Conservation (phyloP, 345 rosid species). For the Moricandia moricandioides region DNA sequence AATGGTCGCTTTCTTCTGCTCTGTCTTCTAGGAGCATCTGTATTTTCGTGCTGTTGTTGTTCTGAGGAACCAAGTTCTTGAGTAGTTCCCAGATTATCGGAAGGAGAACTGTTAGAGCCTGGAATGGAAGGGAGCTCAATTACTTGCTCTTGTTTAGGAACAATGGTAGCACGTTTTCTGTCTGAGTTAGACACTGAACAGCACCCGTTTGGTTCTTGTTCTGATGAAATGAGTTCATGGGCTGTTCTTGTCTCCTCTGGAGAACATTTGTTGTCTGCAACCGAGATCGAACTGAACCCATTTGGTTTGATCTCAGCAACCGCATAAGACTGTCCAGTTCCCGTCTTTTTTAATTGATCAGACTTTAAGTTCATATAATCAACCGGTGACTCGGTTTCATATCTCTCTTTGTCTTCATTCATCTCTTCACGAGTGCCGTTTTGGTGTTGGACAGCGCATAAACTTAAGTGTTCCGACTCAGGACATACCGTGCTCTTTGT, state of each 20-base stretch:
- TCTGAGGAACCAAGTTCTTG: constrained; percentile 23
- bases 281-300: too few relatives aligned
- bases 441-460: constrained; percentile 16
- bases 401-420: constrained; percentile 23
- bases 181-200: constrained; percentile 15
- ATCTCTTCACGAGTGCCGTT: constrained; percentile 19
- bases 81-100: constrained; percentile 20
- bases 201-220: constrained; percentile 25
- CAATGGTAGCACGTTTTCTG: constrained; percentile 7
- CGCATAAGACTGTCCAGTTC: constrained; percentile 22
- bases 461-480: background rate
- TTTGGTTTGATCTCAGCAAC: constrained; percentile 30
- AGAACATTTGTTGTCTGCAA: constrained; percentile 7
- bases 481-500: background rate
- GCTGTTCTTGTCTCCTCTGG: constrained; percentile 21
- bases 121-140: constrained; percentile 9
- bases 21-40: constrained; percentile 50
- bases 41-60: background rate
- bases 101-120: background rate
- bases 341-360: constrained; percentile 29
- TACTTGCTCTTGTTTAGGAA: constrained; percentile 23
- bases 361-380: constrained; percentile 15
- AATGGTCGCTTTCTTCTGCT: constrained; percentile 69
- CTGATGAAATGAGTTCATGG: constrained; percentile 15
- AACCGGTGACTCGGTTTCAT: constrained; percentile 19